These are phyloP conservation scores for Ceratocystis variospora DNA, from an alignment of 2,329 filamentous ascomycete species.

Conservation along the genomic window DNA sequence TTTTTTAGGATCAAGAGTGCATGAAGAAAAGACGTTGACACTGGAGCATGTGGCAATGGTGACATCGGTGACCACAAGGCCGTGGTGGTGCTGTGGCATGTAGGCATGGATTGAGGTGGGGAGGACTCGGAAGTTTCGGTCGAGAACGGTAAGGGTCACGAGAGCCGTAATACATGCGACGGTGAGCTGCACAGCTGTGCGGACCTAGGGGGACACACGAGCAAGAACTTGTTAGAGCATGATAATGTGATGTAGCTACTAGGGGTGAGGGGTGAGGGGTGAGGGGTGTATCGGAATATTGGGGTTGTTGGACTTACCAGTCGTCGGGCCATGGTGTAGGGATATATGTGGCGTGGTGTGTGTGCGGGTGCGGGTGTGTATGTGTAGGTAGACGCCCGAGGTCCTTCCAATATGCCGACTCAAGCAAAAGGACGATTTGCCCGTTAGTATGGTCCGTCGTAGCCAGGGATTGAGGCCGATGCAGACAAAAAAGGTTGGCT, in stretches of 20 bases:
- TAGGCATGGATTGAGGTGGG: slow-evolving; percentile 76
- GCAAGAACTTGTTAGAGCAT: not conserved
- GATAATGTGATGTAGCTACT: not conserved
- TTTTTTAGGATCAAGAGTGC: slow-evolving; percentile 52
- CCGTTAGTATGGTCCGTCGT: not conserved
- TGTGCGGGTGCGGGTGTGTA: too few species aligned
- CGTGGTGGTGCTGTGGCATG: slow-evolving; percentile 72
- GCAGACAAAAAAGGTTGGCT: not conserved
- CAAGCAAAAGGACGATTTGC: not conserved
- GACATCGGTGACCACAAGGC: slow-evolving; percentile 74
- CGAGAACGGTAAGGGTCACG: slow-evolving; percentile 65
- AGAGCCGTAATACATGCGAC: slow-evolving; percentile 52
- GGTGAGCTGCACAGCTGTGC: slow-evolving; percentile 62
- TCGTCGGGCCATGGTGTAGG: slow-evolving; percentile 13
- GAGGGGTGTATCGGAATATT: not conserved
- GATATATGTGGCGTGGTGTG: not conserved
- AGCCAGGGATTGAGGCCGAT: not conserved
- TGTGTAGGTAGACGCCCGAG: not conserved
- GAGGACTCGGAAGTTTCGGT: slow-evolving; percentile 76
- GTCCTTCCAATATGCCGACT: not conserved
- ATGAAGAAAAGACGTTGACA: slow-evolving; percentile 60
- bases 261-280: not conserved
- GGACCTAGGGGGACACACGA: slow-evolving; percentile 31
- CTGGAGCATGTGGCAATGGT: slow-evolving; percentile 63
- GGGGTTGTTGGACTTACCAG: slow-evolving; percentile 5